Conservation (phyloP, 129 eudicot species). For the Escallonia rubra region DNA sequence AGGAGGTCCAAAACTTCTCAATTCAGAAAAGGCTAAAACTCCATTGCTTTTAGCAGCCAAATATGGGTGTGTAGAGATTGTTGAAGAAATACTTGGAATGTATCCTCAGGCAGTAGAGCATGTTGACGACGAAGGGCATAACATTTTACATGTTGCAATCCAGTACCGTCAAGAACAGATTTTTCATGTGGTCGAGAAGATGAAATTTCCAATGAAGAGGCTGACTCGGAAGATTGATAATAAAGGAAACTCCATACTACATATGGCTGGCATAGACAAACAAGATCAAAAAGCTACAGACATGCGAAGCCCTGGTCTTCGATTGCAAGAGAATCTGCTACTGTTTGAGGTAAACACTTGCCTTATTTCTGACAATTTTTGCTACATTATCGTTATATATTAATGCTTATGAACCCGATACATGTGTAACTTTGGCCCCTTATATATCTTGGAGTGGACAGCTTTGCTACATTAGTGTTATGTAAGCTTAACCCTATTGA, state of each 20-base stretch:
- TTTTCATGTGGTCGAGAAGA: constrained; percentile 14
- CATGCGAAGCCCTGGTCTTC: constrained; percentile 23
- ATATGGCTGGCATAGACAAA: constrained; percentile 32
- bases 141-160: constrained; percentile 34
- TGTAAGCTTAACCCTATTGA: no score
- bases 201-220: constrained; percentile 25
- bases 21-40: constrained; percentile 10
- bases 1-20: background rate
- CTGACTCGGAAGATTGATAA: constrained; percentile 19
- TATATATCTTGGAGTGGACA: no score
- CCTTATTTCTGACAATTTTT: no score
- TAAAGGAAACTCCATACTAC: constrained; percentile 32
- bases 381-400: no score
- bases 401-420: no score
- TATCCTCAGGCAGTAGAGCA: constrained; percentile 41
- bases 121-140: constrained; percentile 20
- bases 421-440: no score
- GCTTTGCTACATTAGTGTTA: no score
- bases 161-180: constrained; percentile 12
- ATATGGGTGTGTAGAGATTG: constrained; percentile 28
- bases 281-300: constrained; percentile 4
- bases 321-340: constrained; percentile 27
- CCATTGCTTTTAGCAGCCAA: constrained; percentile 37
- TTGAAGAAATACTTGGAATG: constrained; percentile 5
- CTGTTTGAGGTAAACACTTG: constrained; percentile 22